Evolutionary conservation across 2,329 filamentous ascomycete species (phyloP).

Genomic region (Colletotrichum echinochloae): DNA sequence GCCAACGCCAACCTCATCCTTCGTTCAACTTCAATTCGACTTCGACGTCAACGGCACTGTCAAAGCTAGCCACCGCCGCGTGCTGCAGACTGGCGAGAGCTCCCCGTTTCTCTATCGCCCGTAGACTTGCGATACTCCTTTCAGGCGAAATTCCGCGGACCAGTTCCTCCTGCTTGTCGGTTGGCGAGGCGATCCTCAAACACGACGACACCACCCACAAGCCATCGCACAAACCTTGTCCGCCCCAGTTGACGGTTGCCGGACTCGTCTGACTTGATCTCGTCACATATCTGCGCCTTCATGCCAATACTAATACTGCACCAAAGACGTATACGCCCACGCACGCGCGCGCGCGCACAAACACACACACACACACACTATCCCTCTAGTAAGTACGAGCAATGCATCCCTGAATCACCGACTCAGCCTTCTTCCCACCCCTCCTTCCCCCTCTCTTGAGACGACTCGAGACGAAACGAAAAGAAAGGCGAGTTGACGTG

Average conservation of each 20-base stretch:
- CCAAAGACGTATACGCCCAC: neutral
- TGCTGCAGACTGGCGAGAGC: neutral
- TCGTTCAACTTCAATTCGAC: slow-evolving; percentile 4
- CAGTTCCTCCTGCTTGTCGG: neutral
- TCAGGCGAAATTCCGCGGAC: neutral
- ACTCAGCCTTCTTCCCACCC: slow-evolving; percentile 4
- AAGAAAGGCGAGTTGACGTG: slow-evolving; percentile 31
- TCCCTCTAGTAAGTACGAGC: neutral
- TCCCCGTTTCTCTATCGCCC: neutral
- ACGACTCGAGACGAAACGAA: slow-evolving; percentile 27
- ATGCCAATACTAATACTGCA: neutral
- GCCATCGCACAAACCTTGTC: slow-evolving; percentile 28
- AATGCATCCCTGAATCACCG: slow-evolving; percentile 5
- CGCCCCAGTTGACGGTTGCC: slow-evolving; percentile 4
- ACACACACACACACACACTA: neutral
- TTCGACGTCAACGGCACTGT: neutral
- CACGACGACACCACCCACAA: slow-evolving; percentile 14
- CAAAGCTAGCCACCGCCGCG: too few species aligned
- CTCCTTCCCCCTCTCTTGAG: neutral
- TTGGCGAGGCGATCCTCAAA: slow-evolving; percentile 22
- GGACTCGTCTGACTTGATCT: slow-evolving; percentile 16
- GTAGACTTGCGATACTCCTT: neutral
- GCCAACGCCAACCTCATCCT: slow-evolving; percentile 21
- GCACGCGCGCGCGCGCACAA: neutral
- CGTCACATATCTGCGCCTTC: slow-evolving; percentile 2